Evolutionary conservation across 1,139 yeast genomes (phyloP), one percentile per base, ranked within the genome.

Genomic region (Candida sanyaensis): DNA sequence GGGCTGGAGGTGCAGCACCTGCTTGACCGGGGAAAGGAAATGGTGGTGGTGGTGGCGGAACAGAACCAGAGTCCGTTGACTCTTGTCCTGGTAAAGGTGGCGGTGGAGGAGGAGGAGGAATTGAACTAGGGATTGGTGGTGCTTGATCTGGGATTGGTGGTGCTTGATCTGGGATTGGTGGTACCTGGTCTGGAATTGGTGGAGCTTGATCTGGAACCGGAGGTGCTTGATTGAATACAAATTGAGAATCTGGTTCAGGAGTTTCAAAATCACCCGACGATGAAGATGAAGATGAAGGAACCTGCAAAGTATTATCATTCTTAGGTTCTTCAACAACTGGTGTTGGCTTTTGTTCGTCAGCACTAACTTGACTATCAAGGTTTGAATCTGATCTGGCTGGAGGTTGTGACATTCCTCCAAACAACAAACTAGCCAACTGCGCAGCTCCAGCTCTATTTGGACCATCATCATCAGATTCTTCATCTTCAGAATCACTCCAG

Each of bases 401-500:
- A 3, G 80, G 77, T 42, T 73, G 75, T 0, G 80, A 75, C 86
- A 82, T 81, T 3, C 86, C 81, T 2, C 88, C 86, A 60, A 83
- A 81, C 42, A 81, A 68, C 58, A 83, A 67, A 53, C 83, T 81
- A 1, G 89, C 88, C 50, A 84, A 72, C 48, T 80, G 78, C 2
- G 86, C 82, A 11, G 88, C 86, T 38, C 84, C 84, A 0, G 79
- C 75, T 42, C 79, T 71, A 49, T 77, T 73, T 2, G 77, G 78
- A 5, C 58, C 65, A 39, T 73, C 78, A 30, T 76, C 83, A 26
- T 79, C 84, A 23, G 69, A 69, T 1, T 68, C 71, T 55, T 80
- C 83, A 2, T 77, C 82, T 41, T 81, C 88, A 6, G 77, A 79
- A 57, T 81, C 83, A 51, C 82, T 83, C 87, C 88, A 83, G 54